Evolutionary conservation across 352 stramenopile species (phyloP).

Genomic region (Phytophthora aleatoria): DNA sequence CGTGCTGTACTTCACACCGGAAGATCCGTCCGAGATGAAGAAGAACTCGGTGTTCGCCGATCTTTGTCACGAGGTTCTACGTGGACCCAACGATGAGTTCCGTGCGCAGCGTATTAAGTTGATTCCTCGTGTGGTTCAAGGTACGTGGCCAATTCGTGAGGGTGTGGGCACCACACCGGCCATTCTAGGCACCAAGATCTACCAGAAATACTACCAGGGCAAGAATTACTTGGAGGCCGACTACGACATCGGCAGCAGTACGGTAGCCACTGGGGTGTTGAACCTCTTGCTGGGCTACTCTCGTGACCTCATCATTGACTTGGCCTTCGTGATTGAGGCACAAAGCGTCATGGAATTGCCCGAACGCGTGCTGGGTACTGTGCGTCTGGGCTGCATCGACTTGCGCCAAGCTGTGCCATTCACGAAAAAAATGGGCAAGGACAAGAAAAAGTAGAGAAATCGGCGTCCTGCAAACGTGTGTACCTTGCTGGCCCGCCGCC

Average conservation of each 20-base stretch:
- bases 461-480: too few relatives aligned
- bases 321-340: conserved; percentile 84
- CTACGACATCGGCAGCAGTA: conserved; percentile 83
- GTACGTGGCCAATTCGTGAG: conserved; percentile 88
- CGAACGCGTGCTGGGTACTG: conserved; percentile 73
- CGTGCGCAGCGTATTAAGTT: conserved; percentile 89
- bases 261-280: conserved; percentile 65
- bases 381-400: conserved; percentile 72
- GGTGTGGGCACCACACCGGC: conserved; percentile 89
- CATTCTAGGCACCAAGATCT: conserved; percentile 91
- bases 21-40: conserved; percentile 57
- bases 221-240: conserved; percentile 76
- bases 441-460: conserved; percentile 33
- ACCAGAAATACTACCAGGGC: conserved; percentile 74
- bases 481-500: too few relatives aligned
- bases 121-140: conserved; percentile 90
- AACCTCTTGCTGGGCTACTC: conserved; percentile 77
- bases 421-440: conserved; percentile 35
- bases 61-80: conserved; percentile 70
- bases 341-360: conserved; percentile 72
- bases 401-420: conserved; percentile 57
- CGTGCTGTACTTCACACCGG: conserved; percentile 82
- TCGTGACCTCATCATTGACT: conserved; percentile 76
- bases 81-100: conserved; percentile 61
- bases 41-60: conserved; percentile 77